Conservation (phyloP, 2,329 filamentous ascomycete species). For the Septoria linicola region DNA sequence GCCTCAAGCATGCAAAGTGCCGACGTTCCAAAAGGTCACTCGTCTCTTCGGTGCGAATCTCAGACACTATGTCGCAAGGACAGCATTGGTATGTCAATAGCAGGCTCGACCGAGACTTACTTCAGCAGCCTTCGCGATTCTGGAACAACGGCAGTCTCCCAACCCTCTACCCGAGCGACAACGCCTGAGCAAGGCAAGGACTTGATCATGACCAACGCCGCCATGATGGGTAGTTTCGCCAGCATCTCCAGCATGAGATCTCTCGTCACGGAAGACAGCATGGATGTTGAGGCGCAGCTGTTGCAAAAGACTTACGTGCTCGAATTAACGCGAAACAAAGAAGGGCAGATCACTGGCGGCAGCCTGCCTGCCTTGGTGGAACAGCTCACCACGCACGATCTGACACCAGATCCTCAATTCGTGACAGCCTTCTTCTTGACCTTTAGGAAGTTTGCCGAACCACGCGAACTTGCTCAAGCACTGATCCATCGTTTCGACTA, state of each 20-base stretch:
- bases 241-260: conserved; percentile 65
- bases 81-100: conserved; percentile 72
- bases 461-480: conserved; percentile 71
- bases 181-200: conserved; percentile 70
- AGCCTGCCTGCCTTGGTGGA: conserved; percentile 90
- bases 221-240: conserved; percentile 59
- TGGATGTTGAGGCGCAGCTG: conserved; percentile 79
- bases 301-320: conserved; percentile 89
- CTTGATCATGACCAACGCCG: conserved; percentile 49
- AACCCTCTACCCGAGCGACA: conserved; percentile 81
- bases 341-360: conserved; percentile 90
- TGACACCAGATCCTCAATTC: conserved; percentile 86
- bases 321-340: conserved; percentile 89
- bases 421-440: conserved; percentile 95
- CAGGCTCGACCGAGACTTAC: conserved; percentile 75
- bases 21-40: conserved; percentile 21
- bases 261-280: conserved; percentile 68
- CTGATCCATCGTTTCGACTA: conserved; percentile 94
- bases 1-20: conserved; percentile 15
- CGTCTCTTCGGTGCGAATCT: conserved; percentile 17
- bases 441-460: conserved; percentile 87
- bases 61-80: conserved; percentile 51
- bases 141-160: conserved; percentile 74
- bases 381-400: conserved; percentile 86
- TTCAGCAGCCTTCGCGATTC: conserved; percentile 72